These are phyloP conservation scores for Phialemonium atrogriseum DNA, from an alignment of 2,329 filamentous ascomycete species.

Conservation along the genomic window DNA sequence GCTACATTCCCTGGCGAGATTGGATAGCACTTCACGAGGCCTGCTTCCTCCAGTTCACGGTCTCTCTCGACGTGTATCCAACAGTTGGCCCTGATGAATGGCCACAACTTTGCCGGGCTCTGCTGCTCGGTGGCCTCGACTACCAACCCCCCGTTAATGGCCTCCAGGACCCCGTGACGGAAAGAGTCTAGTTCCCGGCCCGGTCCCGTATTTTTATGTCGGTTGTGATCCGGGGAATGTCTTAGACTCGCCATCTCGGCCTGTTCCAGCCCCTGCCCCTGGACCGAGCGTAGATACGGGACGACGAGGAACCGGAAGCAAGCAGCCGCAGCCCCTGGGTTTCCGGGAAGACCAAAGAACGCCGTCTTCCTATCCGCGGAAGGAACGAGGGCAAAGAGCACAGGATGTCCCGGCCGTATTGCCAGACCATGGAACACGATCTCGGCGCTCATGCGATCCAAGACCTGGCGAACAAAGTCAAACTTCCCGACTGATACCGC, in stretches of 20 bases:
- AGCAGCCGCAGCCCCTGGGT: constrained; percentile 1
- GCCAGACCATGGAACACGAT: constrained; percentile 1
- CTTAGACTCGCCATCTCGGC: no score
- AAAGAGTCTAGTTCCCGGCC: constrained; percentile 1
- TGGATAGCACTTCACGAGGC: no score
- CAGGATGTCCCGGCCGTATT: neutral
- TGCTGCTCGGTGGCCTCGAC: constrained; percentile 1
- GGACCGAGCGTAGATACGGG: neutral
- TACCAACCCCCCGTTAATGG: neutral
- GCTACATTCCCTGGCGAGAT: no score
- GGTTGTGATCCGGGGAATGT: no score
- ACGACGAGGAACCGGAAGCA: neutral
- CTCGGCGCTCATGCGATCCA: neutral
- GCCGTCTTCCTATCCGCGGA: neutral
- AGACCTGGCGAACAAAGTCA: neutral
- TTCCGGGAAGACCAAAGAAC: constrained; percentile 1
- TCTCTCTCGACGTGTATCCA: no score
- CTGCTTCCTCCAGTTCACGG: no score
- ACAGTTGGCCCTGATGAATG: constrained; percentile 1
- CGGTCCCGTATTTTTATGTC: neutral
- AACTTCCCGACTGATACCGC: neutral
- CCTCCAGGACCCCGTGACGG: neutral
- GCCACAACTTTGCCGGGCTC: neutral
- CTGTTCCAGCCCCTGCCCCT: neutral
- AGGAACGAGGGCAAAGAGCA: neutral